A percentile compares a stretch with the other conserved stretches of the same genome.
phyloP scores from a whole-genome alignment of 2,329 filamentous ascomycete species.

The Magnaporthiopsis poae region DNA sequence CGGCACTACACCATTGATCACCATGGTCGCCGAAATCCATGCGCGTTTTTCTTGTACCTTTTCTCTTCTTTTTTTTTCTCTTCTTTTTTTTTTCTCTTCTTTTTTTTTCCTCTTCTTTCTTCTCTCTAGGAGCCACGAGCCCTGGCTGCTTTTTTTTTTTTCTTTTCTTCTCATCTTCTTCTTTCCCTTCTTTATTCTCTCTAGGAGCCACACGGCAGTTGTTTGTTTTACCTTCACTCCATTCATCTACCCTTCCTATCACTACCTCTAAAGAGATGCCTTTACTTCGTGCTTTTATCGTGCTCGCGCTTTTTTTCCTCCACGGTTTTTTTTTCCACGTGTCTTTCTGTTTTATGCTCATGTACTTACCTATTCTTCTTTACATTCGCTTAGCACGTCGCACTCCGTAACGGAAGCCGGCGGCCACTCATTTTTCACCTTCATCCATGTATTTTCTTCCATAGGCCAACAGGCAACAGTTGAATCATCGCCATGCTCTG shows the following conservation, averaged over 20 bases:
- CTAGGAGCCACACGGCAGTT: background rate
- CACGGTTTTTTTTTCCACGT: background rate
- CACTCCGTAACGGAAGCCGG: no score
- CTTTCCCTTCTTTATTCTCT: background rate
- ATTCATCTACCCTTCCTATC: background rate
- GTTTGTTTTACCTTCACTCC: background rate
- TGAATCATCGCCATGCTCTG: background rate
- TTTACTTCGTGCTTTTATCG: background rate
- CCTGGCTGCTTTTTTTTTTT: no score
- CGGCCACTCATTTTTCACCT: no score
- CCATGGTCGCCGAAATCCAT: background rate
- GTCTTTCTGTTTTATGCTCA: background rate
- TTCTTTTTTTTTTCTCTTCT: no score
- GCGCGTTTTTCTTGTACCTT: background rate
- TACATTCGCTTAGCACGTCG: no score
- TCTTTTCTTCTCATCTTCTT: background rate
- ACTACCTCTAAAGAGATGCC: background rate
- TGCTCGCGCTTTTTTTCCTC: background rate
- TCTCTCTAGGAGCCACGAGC: no score
- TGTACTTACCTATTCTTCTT: no score
- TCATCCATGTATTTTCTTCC: background rate
- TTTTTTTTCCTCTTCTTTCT: no score
- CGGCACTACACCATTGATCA: background rate
- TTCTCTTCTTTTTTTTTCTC: background rate
- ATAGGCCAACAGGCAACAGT: background rate